A percentile compares a stretch with the other conserved stretches of the same genome.
Conservation (phyloP, 2,329 filamentous ascomycete species). For the Stachybotrys chlorohalonatus region DNA sequence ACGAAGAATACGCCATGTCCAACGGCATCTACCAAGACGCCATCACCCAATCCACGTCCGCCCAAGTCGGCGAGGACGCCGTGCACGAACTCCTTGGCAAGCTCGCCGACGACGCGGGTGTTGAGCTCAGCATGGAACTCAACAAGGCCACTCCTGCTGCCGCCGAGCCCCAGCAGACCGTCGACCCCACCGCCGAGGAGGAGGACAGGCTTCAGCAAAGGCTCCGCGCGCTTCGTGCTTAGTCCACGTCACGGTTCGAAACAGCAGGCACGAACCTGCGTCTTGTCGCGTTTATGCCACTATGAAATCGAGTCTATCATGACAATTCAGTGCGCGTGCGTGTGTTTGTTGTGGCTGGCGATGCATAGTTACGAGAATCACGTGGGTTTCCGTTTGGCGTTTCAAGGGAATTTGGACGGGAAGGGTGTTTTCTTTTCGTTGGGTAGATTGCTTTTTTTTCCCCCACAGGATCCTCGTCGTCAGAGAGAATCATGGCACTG, state of each 20-base stretch:
- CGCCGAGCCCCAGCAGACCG: conserved; percentile 48
- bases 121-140: conserved; percentile 73
- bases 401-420: neutral
- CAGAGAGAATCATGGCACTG: too few relatives aligned
- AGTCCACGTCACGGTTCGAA: conserved; percentile 3
- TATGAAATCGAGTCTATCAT: neutral
- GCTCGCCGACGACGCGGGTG: conserved; percentile 78
- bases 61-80: conserved; percentile 70
- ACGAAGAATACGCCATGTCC: conserved; percentile 55
- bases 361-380: neutral
- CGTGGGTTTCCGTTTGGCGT: neutral
- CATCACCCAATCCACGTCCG: conserved; percentile 65
- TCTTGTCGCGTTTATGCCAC: neutral
- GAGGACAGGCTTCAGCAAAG: conserved; percentile 65
- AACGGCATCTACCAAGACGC: conserved; percentile 79
- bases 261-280: neutral
- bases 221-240: conserved; percentile 46
- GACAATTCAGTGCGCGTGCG: neutral
- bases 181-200: conserved; percentile 65
- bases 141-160: conserved; percentile 44
- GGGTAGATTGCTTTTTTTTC: neutral
- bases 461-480: too few relatives aligned
- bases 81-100: conserved; percentile 80
- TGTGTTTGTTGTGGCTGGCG: neutral
- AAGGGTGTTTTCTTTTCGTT: neutral